A percentile compares a stretch with the other conserved stretches of the same genome.
These are phyloP conservation scores for Candida maris DNA, from an alignment of 805 yeast species.

Conservation along the genomic window DNA sequence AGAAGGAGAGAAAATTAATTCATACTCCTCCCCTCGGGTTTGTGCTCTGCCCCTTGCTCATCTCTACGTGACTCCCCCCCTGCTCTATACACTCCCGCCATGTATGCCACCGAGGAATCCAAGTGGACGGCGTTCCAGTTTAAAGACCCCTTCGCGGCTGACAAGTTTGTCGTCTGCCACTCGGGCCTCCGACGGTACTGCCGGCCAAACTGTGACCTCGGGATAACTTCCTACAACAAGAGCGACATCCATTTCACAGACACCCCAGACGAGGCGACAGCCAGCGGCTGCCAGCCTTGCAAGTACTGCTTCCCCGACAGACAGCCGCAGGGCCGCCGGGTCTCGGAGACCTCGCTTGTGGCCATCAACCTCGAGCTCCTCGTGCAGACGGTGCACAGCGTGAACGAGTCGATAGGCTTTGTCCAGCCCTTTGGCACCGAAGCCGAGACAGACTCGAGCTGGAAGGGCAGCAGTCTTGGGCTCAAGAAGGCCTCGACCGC, in stretches of 20 bases:
- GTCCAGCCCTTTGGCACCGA: conserved; percentile 48
- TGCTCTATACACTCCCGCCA: too few relatives aligned
- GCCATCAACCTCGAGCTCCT: conserved; percentile 44
- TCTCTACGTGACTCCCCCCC: too few relatives aligned
- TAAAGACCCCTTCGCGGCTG: conserved; percentile 63
- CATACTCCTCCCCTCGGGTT: too few relatives aligned
- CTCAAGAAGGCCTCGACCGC: conserved; percentile 20
- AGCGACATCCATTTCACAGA: conserved; percentile 45
- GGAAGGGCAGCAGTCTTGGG: conserved; percentile 10
- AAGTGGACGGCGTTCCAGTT: conserved; percentile 65
- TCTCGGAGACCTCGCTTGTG: conserved; percentile 30
- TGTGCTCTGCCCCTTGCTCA: too few relatives aligned
- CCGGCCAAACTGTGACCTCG: conserved; percentile 64
- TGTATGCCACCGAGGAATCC: conserved; percentile 40
- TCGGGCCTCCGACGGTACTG: conserved; percentile 44
- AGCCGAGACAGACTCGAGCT: conserved; percentile 38
- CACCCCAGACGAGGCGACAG: conserved; percentile 39
- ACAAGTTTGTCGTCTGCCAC: conserved; percentile 52
- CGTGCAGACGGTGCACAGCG: conserved; percentile 47
- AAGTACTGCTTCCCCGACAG: conserved; percentile 49
- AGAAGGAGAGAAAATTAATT: too few relatives aligned
- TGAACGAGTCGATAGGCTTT: conserved; percentile 58
- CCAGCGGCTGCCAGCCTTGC: conserved; percentile 49
- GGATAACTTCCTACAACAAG: conserved; percentile 39
- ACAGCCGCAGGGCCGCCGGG: conserved; percentile 15